Conservation (phyloP, 2,329 filamentous ascomycete species). For the Colletotrichum sp. region DNA sequence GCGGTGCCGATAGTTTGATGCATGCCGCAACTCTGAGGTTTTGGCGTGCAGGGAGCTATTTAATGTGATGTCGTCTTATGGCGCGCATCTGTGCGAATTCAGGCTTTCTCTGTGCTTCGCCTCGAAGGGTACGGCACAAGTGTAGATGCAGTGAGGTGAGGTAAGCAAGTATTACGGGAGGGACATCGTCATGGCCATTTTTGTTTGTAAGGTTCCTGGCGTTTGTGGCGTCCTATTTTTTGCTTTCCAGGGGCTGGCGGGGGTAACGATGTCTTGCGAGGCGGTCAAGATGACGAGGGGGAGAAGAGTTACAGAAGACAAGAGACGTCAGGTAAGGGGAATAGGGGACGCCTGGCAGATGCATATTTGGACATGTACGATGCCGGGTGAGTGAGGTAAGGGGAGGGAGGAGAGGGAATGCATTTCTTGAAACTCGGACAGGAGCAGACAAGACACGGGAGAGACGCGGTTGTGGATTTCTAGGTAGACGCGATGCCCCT, state of each 20-base stretch:
- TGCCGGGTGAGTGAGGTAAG: background rate
- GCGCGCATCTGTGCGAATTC: background rate
- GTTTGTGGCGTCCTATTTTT: background rate
- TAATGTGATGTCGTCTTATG: background rate
- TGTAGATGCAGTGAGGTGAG: background rate
- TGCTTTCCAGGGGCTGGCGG: background rate
- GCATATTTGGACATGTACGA: background rate
- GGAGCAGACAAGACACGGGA: background rate
- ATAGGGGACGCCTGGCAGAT: background rate
- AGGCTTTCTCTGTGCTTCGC: background rate
- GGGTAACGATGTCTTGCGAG: background rate
- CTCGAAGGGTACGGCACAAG: background rate
- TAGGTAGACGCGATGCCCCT: background rate
- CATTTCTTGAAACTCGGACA: background rate
- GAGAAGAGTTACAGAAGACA: background rate
- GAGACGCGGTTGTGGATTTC: background rate
- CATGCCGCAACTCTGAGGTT: background rate
- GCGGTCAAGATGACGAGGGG: background rate
- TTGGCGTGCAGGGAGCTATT: background rate
- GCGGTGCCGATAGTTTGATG: background rate
- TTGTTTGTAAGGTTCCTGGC: background rate
- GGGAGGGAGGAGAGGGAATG: background rate
- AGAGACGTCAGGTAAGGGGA: background rate
- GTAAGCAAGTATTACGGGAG: background rate
- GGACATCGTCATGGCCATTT: background rate